Base-by-base conservation (phyloP, 352 stramenopile species). In the Phytopythium delawarense region DNA sequence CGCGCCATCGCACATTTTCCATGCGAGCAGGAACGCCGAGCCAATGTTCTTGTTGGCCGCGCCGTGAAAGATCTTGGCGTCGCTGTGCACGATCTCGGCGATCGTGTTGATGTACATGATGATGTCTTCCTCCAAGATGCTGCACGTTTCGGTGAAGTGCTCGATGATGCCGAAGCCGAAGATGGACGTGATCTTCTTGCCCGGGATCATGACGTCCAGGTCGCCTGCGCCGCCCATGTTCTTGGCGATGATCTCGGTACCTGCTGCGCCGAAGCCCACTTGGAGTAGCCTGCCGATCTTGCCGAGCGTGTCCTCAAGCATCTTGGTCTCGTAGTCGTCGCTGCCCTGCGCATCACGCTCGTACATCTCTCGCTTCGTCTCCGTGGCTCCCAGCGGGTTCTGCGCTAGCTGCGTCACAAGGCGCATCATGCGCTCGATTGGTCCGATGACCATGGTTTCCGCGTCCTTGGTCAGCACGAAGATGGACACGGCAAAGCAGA, bases 101-200 rank as follows among this genome's bases (percentile, higher is more conserved):
- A 99, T 94, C 37, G 90, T 98, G 69, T 99, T 99, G 61, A 99
- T 98, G 74, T 99, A 98, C 53, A 89, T 98, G 80, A 98, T 98
- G 3, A 99, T 88, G 66, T 99, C 94, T 60, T 98, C 91, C 58
- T 98, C 89, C 1, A 99, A 70, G 34, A 92, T 72, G 60, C 85
- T 89, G 48, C 92, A 97, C 37, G 88, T 97, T 62, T 98, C 86
- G 20, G 96, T 98, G 65, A 99, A 99, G 37, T 97, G 93, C 71
- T 98, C 83, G 60, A 99, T 99, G 60, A 93, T 96, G 4, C 91
- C 92, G 72, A 99, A 99, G 7, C 91, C 96, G 72, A 98, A 99
- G 23, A 99, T 89, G 42, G 95, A 97, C 72, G 87, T 95, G 69
- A 99, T 97, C 65, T 97, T 97, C 66, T 98, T 99, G 32, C 97